Evolutionary conservation across 75 land plant genomes (phyloP), one percentile per base, ranked within the genome.

Genomic region (Picea glauca): DNA sequence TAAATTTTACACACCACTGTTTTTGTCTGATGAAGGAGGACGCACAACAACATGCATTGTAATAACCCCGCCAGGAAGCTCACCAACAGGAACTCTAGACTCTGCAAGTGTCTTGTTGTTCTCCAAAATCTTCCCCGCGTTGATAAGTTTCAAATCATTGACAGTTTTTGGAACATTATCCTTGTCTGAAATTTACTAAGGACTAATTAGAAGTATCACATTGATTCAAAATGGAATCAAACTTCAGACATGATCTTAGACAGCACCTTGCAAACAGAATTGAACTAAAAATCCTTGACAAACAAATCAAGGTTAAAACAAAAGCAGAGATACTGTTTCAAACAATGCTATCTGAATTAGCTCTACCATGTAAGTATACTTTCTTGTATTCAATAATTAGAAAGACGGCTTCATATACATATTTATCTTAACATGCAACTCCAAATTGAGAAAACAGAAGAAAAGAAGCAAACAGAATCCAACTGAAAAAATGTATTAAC

Each of bases 1-100:
- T 12, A 20, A 43, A 18, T 11, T 50, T 70, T 8, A 40, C 18
- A 35, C 89, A 92, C 94, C 95, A 83, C 64, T 83, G 58, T 86
- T 88, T 85, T 88, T 92, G 79, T 92, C 87, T 33, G 84, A 63
- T 58, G 87, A 30, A 23, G 92, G 90, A 68, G 92, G 92, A 18
- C 89, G 85, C 58, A 93, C 87, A 58, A 92, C 96, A 80, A 90
- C 92, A 85, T 92, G 96, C 96, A 93, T 93, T 26, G 94, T 93
- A 59, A 92, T 93, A 35, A 88, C 86, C 14, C 89, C 90, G 73
- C 96, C 96, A 35, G 94, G 92, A 78, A 93, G 83, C 79, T 90
- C 94, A 65, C 84, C 90, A 60, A 92, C 86, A 60, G 85, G 86
- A 18, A 92, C 80, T 80, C 94, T 77, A 3, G 91, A 93, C 77